Evolutionary conservation across 1,284 basidiomycete species (phyloP).

Genomic region (Schizopora paradoxa): DNA sequence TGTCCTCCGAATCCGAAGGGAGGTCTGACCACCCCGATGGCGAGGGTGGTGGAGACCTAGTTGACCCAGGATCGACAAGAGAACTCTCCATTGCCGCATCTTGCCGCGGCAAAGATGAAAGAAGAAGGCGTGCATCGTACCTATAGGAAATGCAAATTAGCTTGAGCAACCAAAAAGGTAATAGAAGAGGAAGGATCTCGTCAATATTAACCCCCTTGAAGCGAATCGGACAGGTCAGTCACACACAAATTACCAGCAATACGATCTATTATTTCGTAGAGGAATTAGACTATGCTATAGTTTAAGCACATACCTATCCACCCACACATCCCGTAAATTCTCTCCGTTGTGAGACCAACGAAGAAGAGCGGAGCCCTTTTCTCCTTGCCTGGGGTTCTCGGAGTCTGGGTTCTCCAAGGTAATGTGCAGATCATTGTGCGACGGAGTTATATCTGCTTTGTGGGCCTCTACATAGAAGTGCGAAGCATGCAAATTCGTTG

Average conservation of each 20-base stretch:
- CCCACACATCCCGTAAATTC: slow-evolving; percentile 33
- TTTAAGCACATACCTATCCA: slow-evolving; percentile 55
- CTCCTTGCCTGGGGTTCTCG: neutral
- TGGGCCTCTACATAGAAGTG: too few relatives aligned
- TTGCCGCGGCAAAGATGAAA: slow-evolving; percentile 47
- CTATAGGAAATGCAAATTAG: slow-evolving; percentile 28
- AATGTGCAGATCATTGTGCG: too few relatives aligned
- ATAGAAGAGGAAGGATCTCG: slow-evolving; percentile 14
- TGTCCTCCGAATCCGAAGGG: slow-evolving; percentile 78
- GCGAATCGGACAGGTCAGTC: slow-evolving; percentile 14
- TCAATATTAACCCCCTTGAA: slow-evolving; percentile 11
- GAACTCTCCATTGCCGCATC: too few relatives aligned
- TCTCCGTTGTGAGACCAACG: slow-evolving; percentile 9
- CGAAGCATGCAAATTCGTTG: too few relatives aligned
- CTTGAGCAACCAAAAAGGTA: slow-evolving; percentile 14
- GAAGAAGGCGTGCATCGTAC: slow-evolving; percentile 73
- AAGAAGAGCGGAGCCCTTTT: slow-evolving; percentile 4
- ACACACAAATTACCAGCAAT: neutral
- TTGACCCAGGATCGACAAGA: slow-evolving; percentile 18
- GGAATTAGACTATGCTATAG: slow-evolving; percentile 17
- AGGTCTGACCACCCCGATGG: slow-evolving; percentile 75
- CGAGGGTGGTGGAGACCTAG: slow-evolving; percentile 30
- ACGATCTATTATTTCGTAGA: neutral
- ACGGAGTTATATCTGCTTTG: too few relatives aligned
- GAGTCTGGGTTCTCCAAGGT: too few relatives aligned